A percentile compares a stretch with the other conserved stretches of the same genome.
phyloP scores from a whole-genome alignment of 1,284 basidiomycete genomes.

The Neonothopanus nambi region DNA sequence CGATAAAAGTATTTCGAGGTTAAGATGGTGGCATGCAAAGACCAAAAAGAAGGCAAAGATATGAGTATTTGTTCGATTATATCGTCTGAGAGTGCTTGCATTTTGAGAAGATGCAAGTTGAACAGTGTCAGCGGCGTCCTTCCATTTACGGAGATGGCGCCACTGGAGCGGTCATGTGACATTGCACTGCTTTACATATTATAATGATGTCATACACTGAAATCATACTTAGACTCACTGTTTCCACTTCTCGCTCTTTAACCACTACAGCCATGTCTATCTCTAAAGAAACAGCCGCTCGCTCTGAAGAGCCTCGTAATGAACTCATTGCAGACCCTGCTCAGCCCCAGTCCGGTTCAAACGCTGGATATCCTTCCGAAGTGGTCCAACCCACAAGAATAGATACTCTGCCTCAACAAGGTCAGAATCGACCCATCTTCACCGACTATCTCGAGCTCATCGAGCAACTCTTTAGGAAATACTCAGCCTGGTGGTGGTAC shows the following conservation, averaged over 20 bases:
- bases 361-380: constrained; percentile 24
- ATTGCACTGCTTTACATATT: too few relatives aligned
- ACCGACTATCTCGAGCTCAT: neutral
- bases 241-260: neutral
- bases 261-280: neutral
- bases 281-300: neutral
- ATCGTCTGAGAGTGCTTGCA: constrained; percentile 20
- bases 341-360: constrained; percentile 4
- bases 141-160: neutral
- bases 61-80: constrained; percentile 26
- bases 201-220: too few relatives aligned
- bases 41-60: constrained; percentile 23
- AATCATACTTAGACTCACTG: too few relatives aligned
- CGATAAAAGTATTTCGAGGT: constrained; percentile 24
- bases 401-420: constrained; percentile 34
- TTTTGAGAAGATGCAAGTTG: too few relatives aligned
- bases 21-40: constrained; percentile 22
- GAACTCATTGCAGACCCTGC: neutral
- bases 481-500: constrained; percentile 33
- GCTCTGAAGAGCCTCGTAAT: neutral
- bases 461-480: constrained; percentile 27
- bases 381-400: constrained; percentile 25
- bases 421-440: constrained; percentile 25
- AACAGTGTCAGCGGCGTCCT: too few relatives aligned
- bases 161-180: too few relatives aligned